Evolutionary conservation across 1,284 basidiomycete species (phyloP), one percentile per base, ranked within the genome.

Genomic region (Neonothopanus nambi): DNA sequence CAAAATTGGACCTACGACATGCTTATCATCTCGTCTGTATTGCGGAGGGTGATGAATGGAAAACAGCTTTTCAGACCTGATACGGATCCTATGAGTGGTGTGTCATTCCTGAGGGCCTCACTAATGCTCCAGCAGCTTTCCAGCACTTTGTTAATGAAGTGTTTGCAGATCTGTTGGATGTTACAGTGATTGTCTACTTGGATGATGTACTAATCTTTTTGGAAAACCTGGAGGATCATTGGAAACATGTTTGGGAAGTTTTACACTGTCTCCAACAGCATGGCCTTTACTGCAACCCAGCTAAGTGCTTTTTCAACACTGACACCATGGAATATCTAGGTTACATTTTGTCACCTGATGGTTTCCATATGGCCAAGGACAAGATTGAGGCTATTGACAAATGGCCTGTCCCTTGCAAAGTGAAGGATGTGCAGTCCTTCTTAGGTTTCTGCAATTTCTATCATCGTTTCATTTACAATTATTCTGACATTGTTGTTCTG

Each of bases 21-120:
- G 69, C 63, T 5, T 71, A 68, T 58, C 59, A 68, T 54, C 55
- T 64, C 7, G 45, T 69, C 8, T 53, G 63, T 6, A 63, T 70
- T 23, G 48, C 45, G 2, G 33, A 55, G 2, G 65, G 66, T 3
- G 57, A 67, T 42, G 63, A 68, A 49, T 66, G 63, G 63, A 72
- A 70, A 33, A 20, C 36, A 3, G 37, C 51, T 24, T 53, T 53
- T 30, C 36, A 36, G 11, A 53, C 51, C 26, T 26, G 35, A 3
- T 48, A 23, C 11, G 24, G 47, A 5, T 20, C 18, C 4, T 41
- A 17, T 12, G 51, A 53, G 40, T 40, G 18, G 3, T 18, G 38
- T 8, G 35, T 53, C 2, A 47, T 53, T 43, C 44, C 36, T 11
- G n/a, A 44, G 15, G 42, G 44, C 1, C 23, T 52, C 13, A 52